A percentile compares a stretch with the other conserved stretches of the same genome.
Conservation (phyloP, 2,329 filamentous ascomycete genomes). For the Talaromyces sp. region DNA sequence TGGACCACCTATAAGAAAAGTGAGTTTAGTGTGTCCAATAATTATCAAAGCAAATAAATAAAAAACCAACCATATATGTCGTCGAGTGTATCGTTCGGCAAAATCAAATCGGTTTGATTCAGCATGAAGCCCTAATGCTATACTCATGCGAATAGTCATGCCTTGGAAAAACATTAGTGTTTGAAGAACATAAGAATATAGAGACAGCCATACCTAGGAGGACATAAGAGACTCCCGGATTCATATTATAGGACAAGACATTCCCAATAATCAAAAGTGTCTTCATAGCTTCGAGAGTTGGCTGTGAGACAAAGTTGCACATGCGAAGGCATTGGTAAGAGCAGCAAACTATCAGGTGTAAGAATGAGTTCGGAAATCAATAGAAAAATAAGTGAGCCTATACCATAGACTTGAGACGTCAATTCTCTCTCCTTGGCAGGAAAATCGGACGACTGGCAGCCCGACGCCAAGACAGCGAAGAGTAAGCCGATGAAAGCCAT, state of each 20-base stretch:
- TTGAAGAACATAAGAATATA: not conserved
- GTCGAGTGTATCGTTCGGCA: constrained; percentile 40
- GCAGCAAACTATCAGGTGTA: constrained; percentile 49
- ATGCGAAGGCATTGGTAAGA: constrained; percentile 60
- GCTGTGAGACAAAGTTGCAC: constrained; percentile 59
- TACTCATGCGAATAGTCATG: constrained; percentile 55
- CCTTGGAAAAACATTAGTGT: constrained; percentile 25
- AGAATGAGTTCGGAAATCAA: constrained; percentile 11
- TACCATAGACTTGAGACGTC: constrained; percentile 60
- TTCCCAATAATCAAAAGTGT: constrained; percentile 58
- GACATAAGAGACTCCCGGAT: constrained; percentile 59
- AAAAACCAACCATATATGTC: constrained; percentile 37
- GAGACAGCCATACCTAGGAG: constrained; percentile 40
- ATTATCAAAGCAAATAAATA: not conserved
- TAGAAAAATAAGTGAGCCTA: constrained; percentile 13
- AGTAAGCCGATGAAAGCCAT: constrained; percentile 56
- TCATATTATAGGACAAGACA: constrained; percentile 59
- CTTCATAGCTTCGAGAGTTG: constrained; percentile 57
- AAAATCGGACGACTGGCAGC: constrained; percentile 55
- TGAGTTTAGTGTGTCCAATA: not conserved
- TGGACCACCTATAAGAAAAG: constrained; percentile 49
- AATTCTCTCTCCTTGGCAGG: constrained; percentile 56
- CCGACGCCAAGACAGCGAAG: constrained; percentile 59
- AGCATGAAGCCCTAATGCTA: constrained; percentile 56
- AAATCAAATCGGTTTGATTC: constrained; percentile 51